Evolutionary conservation across 352 stramenopile species (phyloP), one percentile per base, ranked within the genome.

Genomic region (Hyaloperonospora arabidopsidis): DNA sequence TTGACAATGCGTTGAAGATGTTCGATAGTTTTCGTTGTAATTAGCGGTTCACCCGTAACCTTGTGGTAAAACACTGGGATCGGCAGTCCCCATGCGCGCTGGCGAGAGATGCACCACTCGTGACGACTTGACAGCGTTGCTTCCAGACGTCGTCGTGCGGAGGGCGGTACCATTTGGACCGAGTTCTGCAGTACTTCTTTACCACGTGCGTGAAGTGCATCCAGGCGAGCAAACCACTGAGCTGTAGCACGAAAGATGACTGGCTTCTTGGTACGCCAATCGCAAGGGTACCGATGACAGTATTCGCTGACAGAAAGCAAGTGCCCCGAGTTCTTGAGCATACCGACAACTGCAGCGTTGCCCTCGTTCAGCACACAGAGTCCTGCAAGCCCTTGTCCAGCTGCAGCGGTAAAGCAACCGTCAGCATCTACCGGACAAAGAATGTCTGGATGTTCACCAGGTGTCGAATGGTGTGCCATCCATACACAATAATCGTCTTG

Each of bases 201-300:
- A 29, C 76, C 82, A 1, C 86, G 65, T 7, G 92, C 87, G 56
- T 97, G 80, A 52, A 98, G 96, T 10, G 72, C 80, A 65, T 97
- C 89, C 2, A 98, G 87, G 46, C 93, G 95, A 6, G 95, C 95
- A 76, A 99, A 99, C 96, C 96, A 99, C 69, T 99, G 97, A 51
- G 95, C 90, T 5, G 97, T 99, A 22, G 96, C 95, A 22, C 96
- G 87, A 54, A 98, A 90, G 60, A 99, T 98, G 17, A 97, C 97
- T 11, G 97, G 97, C 66, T 98, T 92, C 71, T 99, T 99, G 1
- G 96, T 98, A 52, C 97, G 84, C 96, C 97, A 99, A 79, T 99
- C 97, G 83, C 99, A 99, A 32, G 96, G 96, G 72, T 99, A 99
- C 49, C 83, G 74, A 50, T 99, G 96, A 49, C 84, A 79, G 62